Conservation (phyloP, 2,329 filamentous ascomycete species). For the Cercospora brassicicola region DNA sequence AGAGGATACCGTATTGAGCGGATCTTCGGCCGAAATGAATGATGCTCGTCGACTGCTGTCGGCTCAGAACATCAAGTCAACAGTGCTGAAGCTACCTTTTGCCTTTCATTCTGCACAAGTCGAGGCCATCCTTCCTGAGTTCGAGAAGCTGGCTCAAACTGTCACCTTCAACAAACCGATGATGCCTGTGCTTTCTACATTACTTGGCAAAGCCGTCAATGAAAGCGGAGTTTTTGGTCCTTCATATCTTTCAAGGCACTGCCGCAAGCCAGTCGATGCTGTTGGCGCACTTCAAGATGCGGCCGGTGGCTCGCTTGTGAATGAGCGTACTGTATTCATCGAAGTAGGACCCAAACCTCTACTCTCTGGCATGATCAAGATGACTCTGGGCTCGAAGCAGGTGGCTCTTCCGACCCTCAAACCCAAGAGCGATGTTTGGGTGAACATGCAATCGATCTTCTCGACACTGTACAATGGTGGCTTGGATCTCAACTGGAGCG, state of each 20-base stretch:
- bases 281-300: conserved; percentile 25
- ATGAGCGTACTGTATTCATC: conserved; percentile 43
- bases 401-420: conserved; percentile 34
- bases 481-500: conserved; percentile 60
- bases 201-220: conserved; percentile 32
- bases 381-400: neutral
- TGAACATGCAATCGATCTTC: conserved; percentile 52
- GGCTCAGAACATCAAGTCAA: conserved; percentile 8
- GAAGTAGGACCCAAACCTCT: conserved; percentile 53
- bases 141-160: conserved; percentile 25
- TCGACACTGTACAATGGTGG: conserved; percentile 56
- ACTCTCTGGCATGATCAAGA: neutral
- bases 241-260: conserved; percentile 28
- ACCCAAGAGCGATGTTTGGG: conserved; percentile 42
- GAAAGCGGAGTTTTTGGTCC: conserved; percentile 24
- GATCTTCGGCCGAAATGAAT: conserved; percentile 21
- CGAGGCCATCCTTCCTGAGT: conserved; percentile 33
- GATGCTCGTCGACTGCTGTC: conserved; percentile 15
- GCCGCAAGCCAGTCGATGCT: conserved; percentile 47
- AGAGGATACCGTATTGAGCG: conserved; percentile 30
- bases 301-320: conserved; percentile 40
- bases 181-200: conserved; percentile 38
- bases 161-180: conserved; percentile 22
- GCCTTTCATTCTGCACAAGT: conserved; percentile 40
- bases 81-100: conserved; percentile 29